Evolutionary conservation across 257 asterid species (phyloP).

Genomic region (Galeopsis tetrahit): DNA sequence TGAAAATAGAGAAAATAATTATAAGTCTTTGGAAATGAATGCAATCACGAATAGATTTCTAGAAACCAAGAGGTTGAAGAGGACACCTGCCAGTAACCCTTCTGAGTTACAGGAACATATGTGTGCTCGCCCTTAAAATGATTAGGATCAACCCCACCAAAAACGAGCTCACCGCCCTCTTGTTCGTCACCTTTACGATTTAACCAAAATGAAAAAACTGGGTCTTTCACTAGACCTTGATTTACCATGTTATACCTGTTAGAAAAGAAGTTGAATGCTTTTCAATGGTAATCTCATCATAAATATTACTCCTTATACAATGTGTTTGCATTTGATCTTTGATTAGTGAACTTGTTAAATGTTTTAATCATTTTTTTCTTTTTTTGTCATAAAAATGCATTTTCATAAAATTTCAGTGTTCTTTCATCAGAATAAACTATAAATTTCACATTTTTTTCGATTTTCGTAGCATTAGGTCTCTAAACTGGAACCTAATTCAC

Average conservation of each 20-base stretch:
- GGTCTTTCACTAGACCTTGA: conserved; percentile 72
- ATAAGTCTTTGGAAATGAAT: conserved; percentile 9
- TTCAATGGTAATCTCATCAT: neutral
- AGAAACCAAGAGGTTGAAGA: conserved; percentile 11
- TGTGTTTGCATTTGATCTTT: neutral
- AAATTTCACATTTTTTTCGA: neutral
- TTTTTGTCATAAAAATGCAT: neutral
- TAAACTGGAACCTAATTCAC: neutral
- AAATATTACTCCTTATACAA: neutral
- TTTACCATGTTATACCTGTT: conserved; percentile 82
- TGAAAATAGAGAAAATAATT: conserved; percentile 41
- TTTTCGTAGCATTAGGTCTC: conserved; percentile 1
- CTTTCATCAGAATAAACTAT: neutral
- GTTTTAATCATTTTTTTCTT: neutral
- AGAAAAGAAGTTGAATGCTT: conserved; percentile 10
- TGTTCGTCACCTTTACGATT: conserved; percentile 63
- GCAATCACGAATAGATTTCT: neutral
- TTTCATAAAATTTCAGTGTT: neutral
- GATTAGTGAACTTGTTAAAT: neutral
- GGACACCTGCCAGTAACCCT: conserved; percentile 95
- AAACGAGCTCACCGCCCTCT: conserved; percentile 87
- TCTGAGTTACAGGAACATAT: conserved; percentile 75
- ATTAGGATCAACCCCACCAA: conserved; percentile 84
- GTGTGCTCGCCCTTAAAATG: conserved; percentile 87
- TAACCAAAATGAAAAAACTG: conserved; percentile 87